Evolutionary conservation across 768 basidiomycete genomes (phyloP).

Genomic region (Mycena alexandri): DNA sequence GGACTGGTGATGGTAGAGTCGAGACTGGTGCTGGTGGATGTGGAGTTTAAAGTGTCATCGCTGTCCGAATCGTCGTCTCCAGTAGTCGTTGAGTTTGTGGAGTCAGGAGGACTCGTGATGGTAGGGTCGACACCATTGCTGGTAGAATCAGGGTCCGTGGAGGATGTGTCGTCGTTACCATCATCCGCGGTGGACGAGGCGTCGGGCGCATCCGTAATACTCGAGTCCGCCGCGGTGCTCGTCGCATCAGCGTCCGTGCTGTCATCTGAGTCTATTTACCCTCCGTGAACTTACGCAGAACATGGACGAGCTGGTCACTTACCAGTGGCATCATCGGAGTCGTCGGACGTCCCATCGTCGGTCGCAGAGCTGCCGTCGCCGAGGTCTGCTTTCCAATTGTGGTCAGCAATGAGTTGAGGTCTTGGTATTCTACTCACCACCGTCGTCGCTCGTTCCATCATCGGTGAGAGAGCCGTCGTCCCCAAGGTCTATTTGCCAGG

Average conservation of each 20-base stretch:
- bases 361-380: too few relatives aligned
- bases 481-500: too few relatives aligned
- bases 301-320: background rate
- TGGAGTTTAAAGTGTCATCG: background rate
- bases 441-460: too few relatives aligned
- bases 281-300: background rate
- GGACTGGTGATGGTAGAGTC: too few relatives aligned
- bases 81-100: background rate
- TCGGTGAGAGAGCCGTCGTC: too few relatives aligned
- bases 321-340: constrained; percentile 9
- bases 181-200: too few relatives aligned
- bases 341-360: background rate
- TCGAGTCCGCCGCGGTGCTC: constrained; percentile 5
- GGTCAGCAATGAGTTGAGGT: too few relatives aligned
- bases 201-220: constrained; percentile 7
- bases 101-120: background rate
- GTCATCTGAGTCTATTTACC: background rate
- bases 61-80: background rate
- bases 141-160: too few relatives aligned
- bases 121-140: too few relatives aligned
- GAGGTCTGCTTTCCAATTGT: too few relatives aligned
- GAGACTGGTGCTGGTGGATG: background rate
- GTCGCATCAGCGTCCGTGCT: constrained; percentile 4
- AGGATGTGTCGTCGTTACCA: too few relatives aligned
- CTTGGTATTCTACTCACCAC: too few relatives aligned